Evolutionary conservation across 768 basidiomycete species (phyloP), one percentile per base, ranked within the genome.

Genomic region (Tremella yokohamensis): DNA sequence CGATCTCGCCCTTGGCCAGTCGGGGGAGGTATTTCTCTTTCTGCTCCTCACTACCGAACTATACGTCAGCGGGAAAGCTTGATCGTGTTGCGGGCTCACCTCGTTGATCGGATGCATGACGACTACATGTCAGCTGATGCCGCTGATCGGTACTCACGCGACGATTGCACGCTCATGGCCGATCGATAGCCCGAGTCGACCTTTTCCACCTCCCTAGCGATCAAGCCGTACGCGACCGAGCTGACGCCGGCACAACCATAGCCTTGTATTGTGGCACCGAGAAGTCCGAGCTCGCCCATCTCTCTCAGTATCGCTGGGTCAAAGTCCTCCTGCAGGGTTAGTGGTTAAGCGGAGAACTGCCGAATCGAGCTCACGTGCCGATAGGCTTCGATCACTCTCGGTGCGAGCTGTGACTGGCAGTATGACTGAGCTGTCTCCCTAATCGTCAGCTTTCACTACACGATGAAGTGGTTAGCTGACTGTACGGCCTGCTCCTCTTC

Each of bases 151-250:
- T 40, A 62, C 68, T 19, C 45, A 73, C 71, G 47, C 1, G 90
- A 93, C 0, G 89, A 90, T 76, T 98, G 94, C 2, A 98, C 94
- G 16, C 92, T 96, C 62, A 91, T 85, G 2, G 86, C 93, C 3
- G 90, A 93, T 22, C 94, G 88, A 72, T 96, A 98, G 0, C 94
- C 94, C 1, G 93, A 97, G 73, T 99, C 94, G 39, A 98, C 85
- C 61, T 93, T 81, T 78, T 97, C 94, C 2, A 98, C 86, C 76
- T 97, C 94, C 40, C 94, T 81, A 2, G 90, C 89, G 67, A 98
- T 88, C 24, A 98, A 81, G 4, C 94, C 94, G 63, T 97, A 97
- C 1, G 94, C 88, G 11, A 97, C 92, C 66, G 85, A 87, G 66
- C 86, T 88, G 16, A 84, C 86, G 19, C 94, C 93, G 0, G 94